These are phyloP conservation scores for Aeminium ludgeri DNA, from an alignment of 495 filamentous ascomycete genomes.

Conservation along the genomic window DNA sequence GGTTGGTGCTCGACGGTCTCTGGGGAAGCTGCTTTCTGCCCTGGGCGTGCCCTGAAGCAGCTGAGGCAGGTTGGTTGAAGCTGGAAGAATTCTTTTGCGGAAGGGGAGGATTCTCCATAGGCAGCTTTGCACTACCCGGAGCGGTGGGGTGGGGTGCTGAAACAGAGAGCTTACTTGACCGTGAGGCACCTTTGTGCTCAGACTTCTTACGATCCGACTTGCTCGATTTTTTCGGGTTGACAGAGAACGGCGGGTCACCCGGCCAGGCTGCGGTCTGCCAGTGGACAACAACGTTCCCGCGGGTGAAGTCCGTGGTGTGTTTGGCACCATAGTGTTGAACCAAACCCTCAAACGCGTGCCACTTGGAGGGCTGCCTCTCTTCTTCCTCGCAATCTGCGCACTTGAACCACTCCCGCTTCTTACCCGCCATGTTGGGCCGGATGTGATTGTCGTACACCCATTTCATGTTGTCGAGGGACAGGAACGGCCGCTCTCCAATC, in stretches of 20 bases:
- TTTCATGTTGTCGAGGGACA: conserved; percentile 64
- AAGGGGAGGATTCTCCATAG: conserved; percentile 1
- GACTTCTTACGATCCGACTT: conserved; percentile 13
- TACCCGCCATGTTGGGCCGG: conserved; percentile 43
- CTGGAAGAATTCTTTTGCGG: not conserved
- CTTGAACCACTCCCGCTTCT: conserved; percentile 52
- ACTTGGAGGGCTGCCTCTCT: conserved; percentile 37
- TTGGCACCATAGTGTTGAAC: conserved; percentile 71
- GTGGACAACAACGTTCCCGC: conserved; percentile 49
- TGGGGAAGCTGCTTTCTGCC: not conserved
- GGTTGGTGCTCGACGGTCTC: not conserved
- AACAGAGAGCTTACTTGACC: not conserved
- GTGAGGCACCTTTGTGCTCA: not conserved
- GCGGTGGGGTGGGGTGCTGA: not conserved
- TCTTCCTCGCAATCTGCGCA: conserved; percentile 44
- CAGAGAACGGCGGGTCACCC: conserved; percentile 48
- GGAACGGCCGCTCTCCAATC: conserved; percentile 4
- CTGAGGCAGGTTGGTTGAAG: not conserved
- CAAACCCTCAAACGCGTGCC: conserved; percentile 57
- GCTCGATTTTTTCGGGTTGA: conserved; percentile 26
- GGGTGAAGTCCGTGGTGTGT: conserved; percentile 50
- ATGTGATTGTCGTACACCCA: conserved; percentile 65
- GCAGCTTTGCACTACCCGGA: conserved; percentile 1
- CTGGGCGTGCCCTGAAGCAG: not conserved
- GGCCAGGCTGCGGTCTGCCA: conserved; percentile 67